These are phyloP conservation scores for Nigrospora sphaerica DNA, from an alignment of 2,329 filamentous ascomycete species.

Conservation along the genomic window DNA sequence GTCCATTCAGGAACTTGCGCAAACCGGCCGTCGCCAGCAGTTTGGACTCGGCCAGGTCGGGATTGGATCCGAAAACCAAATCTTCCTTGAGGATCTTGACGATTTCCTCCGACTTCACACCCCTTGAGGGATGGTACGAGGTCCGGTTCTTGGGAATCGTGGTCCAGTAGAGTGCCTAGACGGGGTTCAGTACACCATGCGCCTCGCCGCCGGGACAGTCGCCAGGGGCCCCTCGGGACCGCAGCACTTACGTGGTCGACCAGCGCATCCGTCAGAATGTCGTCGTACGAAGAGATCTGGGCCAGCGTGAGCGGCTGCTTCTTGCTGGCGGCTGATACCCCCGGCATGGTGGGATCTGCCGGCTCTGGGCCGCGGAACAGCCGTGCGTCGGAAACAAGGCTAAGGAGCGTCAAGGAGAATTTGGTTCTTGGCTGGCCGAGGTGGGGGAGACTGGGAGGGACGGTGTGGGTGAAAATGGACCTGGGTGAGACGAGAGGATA, in stretches of 20 bases:
- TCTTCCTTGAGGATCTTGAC: slow-evolving; percentile 54
- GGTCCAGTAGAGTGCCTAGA: slow-evolving; percentile 90
- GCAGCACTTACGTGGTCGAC: slow-evolving; percentile 75
- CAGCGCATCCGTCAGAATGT: slow-evolving; percentile 89
- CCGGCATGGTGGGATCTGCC: no score
- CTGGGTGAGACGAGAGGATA: no score
- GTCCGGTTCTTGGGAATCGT: slow-evolving; percentile 89
- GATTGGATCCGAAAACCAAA: slow-evolving; percentile 68
- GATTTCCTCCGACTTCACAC: slow-evolving; percentile 61
- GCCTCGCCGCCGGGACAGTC: neutral
- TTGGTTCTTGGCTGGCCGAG: no score
- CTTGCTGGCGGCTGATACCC: slow-evolving; percentile 29
- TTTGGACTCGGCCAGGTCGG: slow-evolving; percentile 61
- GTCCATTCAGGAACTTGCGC: slow-evolving; percentile 58
- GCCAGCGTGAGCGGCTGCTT: slow-evolving; percentile 74
- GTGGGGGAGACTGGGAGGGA: no score
- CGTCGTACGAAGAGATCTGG: slow-evolving; percentile 88
- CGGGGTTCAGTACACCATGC: slow-evolving; percentile 11
- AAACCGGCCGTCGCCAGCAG: slow-evolving; percentile 69
- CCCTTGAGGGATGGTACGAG: slow-evolving; percentile 78
- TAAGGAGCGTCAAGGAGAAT: no score
- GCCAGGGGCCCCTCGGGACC: neutral
- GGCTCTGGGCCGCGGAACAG: no score
- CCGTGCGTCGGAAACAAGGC: no score
- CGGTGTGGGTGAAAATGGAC: no score